Evolutionary conservation across 139 green algal species (phyloP).

Genomic region (Bryopsis sp.): DNA sequence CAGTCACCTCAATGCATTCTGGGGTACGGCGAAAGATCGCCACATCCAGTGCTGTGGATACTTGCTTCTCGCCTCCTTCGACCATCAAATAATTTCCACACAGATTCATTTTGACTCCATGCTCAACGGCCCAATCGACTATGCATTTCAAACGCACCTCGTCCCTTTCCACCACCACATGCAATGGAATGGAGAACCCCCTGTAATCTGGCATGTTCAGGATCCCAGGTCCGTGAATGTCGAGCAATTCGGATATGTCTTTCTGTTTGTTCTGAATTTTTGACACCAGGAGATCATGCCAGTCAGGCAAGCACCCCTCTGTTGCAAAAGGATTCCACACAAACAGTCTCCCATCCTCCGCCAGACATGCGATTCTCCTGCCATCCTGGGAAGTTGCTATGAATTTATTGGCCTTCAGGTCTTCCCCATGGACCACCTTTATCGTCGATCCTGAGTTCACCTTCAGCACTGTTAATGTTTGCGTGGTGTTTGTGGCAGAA

Average conservation of each 20-base stretch:
- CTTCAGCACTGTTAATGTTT: too few relatives aligned
- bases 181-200: neutral
- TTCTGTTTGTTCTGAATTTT: neutral
- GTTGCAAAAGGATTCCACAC: conserved; percentile 5
- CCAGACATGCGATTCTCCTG: neutral
- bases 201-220: conserved; percentile 3
- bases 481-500: too few relatives aligned
- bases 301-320: conserved; percentile 9
- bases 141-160: neutral
- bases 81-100: neutral
- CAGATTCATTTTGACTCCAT: neutral
- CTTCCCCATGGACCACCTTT: too few relatives aligned
- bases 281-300: neutral
- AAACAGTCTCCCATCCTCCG: neutral
- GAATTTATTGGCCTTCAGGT: neutral
- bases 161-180: conserved; percentile 7
- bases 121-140: neutral
- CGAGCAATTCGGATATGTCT: neutral
- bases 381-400: neutral
- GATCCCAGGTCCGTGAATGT: conserved; percentile 5
- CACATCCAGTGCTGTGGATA: neutral
- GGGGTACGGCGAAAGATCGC: neutral
- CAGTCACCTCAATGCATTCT: neutral
- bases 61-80: neutral
- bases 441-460: too few relatives aligned